phyloP scores from a whole-genome alignment of 2,329 filamentous ascomycete genomes.

The Exophiala bonariae region DNA sequence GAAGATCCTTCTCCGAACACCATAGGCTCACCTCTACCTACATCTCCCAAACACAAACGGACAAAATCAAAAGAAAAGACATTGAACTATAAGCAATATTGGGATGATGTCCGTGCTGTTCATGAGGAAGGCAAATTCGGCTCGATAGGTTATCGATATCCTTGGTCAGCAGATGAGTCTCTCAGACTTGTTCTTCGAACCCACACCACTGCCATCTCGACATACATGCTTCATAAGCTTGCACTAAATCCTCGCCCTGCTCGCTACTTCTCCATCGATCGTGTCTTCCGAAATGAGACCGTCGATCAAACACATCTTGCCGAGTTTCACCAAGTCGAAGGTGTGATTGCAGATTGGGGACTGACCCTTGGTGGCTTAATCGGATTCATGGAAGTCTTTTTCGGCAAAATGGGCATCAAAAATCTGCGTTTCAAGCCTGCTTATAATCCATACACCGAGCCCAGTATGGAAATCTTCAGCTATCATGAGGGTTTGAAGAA shows the following conservation, averaged over 20 bases:
- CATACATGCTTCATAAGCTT: slow-evolving; percentile 87
- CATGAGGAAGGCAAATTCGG: slow-evolving; percentile 91
- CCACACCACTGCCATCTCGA: slow-evolving; percentile 90
- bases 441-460: slow-evolving; percentile 94
- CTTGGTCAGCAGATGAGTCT: slow-evolving; percentile 85
- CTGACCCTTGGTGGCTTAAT: slow-evolving; percentile 90
- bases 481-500: slow-evolving; percentile 87
- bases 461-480: slow-evolving; percentile 96
- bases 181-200: slow-evolving; percentile 87
- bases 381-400: slow-evolving; percentile 94
- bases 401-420: slow-evolving; percentile 89
- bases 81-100: slow-evolving; percentile 79
- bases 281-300: slow-evolving; percentile 96
- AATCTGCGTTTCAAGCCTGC: slow-evolving; percentile 93
- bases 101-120: slow-evolving; percentile 80
- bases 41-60: slow-evolving; percentile 53
- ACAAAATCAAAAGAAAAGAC: slow-evolving; percentile 47
- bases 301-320: slow-evolving; percentile 96
- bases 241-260: slow-evolving; percentile 80
- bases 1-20: slow-evolving; percentile 51
- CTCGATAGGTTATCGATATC: slow-evolving; percentile 94
- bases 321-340: slow-evolving; percentile 98
- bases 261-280: slow-evolving; percentile 98
- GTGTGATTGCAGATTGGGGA: slow-evolving; percentile 95
- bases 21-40: slow-evolving; percentile 42